Percentiles rank a stretch among this genome's conserved stretches.
Evolutionary conservation across 2,329 filamentous ascomycete species (phyloP).

Genomic region (Cordyceps farinosa): DNA sequence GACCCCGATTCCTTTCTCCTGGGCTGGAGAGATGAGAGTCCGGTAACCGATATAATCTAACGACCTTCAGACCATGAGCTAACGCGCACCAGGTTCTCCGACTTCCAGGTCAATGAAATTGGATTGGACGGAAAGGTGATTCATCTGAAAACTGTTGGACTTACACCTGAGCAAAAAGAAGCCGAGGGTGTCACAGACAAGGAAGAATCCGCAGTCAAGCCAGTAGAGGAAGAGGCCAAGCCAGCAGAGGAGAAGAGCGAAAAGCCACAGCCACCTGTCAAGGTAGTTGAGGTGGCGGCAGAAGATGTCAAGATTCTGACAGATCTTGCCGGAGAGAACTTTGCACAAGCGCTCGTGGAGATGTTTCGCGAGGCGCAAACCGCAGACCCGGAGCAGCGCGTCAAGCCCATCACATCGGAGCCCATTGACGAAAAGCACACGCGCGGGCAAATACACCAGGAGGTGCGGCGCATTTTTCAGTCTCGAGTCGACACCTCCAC

Average conservation of each 20-base stretch:
- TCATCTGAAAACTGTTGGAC: slow-evolving; percentile 57
- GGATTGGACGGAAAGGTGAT: slow-evolving; percentile 69
- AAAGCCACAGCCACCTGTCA: slow-evolving; percentile 22
- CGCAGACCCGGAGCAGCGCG: slow-evolving; percentile 26
- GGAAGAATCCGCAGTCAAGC: slow-evolving; percentile 19
- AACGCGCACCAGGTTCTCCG: slow-evolving; percentile 62
- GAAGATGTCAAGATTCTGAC: slow-evolving; percentile 36
- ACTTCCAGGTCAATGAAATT: slow-evolving; percentile 92
- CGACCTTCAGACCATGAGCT: slow-evolving; percentile 13
- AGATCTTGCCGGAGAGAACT: slow-evolving; percentile 37
- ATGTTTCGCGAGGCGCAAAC: slow-evolving; percentile 38
- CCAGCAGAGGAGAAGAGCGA: slow-evolving; percentile 22
- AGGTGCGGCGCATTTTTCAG: slow-evolving; percentile 76
- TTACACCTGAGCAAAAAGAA: slow-evolving; percentile 22
- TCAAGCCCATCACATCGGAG: slow-evolving; percentile 37
- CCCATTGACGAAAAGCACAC: slow-evolving; percentile 42
- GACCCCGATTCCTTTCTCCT: slow-evolving; percentile 35
- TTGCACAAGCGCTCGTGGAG: slow-evolving; percentile 39
- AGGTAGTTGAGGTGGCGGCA: slow-evolving; percentile 28
- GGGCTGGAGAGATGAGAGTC: slow-evolving; percentile 40
- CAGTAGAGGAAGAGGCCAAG: slow-evolving; percentile 12
- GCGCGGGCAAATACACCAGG: slow-evolving; percentile 50
- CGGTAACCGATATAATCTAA: slow-evolving; percentile 26
- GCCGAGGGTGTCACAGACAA: slow-evolving; percentile 22
- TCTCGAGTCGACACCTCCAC: slow-evolving; percentile 75